Base-by-base conservation (phyloP, 495 filamentous ascomycete species). In the Talaromyces adpressus region DNA sequence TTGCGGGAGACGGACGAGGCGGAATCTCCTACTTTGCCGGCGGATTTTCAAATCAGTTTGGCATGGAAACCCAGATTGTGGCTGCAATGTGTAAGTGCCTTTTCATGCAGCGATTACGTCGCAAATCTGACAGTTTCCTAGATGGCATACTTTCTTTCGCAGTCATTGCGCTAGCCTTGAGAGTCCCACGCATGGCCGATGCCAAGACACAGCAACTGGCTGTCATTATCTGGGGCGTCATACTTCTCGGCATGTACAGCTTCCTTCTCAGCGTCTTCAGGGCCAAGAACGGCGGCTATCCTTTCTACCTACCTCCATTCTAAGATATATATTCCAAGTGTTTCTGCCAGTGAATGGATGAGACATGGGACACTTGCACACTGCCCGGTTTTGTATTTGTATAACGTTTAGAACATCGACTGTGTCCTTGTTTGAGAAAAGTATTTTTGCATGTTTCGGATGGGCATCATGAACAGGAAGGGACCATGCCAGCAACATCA, bases 1-100 rank as follows among this genome's bases (percentile, higher is more conserved):
- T 98, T 54, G 85, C 87, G 39, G 90, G 87, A 22, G 88, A 98
- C 75, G 91, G 91, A 5, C 84, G 81, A 53, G 95, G 95, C 7
- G 92, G 92, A 2, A 84, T 98, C 47, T 89, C 78, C 70, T 99
- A 98, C 74, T 93, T 98, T 74, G 94, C 95, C 3, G 85, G 85
- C 53, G 94, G 94, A 1, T 99, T 98, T 71, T 91, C 92, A 70
- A 98, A 88, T 71, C 94, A 99, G 72, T 97, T 89, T 71, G 94
- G 95, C 8, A 79, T 98, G 69, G 94, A 99, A 78, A 96, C 94
- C 2, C 94, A 99, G 73, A 93, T 99, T 67, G 79, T 99, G 27
- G 94, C 92, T 67, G 91, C 91, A 18, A 89, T 97, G 65, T 99
- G 94, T 98, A 87, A 80, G 93, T 87, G 64, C 22, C 6, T 57